Evolutionary conservation across 441 rosid species (phyloP).

Genomic region (Syzygium malaccense): DNA sequence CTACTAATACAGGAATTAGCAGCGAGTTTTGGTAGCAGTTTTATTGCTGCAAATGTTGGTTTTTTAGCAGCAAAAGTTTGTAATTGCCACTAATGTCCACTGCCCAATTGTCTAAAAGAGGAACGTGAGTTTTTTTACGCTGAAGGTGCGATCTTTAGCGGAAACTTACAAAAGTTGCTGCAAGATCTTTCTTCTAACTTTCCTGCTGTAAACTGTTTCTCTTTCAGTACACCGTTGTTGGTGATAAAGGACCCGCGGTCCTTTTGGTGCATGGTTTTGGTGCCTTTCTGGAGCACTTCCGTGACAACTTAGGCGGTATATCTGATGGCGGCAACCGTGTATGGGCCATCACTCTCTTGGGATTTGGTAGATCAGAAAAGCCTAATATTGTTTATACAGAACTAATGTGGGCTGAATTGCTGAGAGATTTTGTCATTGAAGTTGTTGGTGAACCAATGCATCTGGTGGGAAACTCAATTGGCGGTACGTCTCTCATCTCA

Average conservation of each 20-base stretch:
- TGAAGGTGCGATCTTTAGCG: not conserved
- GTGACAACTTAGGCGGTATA: conserved; percentile 51
- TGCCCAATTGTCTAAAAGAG: not conserved
- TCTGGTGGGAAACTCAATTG: conserved; percentile 85
- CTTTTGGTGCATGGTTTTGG: conserved; percentile 97
- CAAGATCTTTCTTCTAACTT: not conserved
- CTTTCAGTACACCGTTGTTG: conserved; percentile 65
- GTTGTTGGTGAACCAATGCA: conserved; percentile 82
- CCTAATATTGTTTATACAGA: conserved; percentile 80
- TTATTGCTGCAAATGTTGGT: not conserved
- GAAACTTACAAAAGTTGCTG: not conserved
- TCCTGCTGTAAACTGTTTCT: conserved; percentile 1
- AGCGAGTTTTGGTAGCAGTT: not conserved
- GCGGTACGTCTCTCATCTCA: conserved; percentile 39
- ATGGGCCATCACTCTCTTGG: conserved; percentile 76
- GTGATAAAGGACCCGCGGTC: conserved; percentile 60
- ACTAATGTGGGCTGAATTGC: conserved; percentile 77
- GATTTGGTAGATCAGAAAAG: conserved; percentile 95
- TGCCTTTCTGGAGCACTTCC: conserved; percentile 85
- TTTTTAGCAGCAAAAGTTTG: not conserved
- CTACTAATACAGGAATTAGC: not conserved
- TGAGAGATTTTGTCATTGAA: conserved; percentile 75
- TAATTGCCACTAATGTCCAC: not conserved
- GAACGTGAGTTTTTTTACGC: not conserved
- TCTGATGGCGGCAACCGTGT: conserved; percentile 50